phyloP scores from a whole-genome alignment of 352 stramenopile species.

The Globisporangium apiculatum region DNA sequence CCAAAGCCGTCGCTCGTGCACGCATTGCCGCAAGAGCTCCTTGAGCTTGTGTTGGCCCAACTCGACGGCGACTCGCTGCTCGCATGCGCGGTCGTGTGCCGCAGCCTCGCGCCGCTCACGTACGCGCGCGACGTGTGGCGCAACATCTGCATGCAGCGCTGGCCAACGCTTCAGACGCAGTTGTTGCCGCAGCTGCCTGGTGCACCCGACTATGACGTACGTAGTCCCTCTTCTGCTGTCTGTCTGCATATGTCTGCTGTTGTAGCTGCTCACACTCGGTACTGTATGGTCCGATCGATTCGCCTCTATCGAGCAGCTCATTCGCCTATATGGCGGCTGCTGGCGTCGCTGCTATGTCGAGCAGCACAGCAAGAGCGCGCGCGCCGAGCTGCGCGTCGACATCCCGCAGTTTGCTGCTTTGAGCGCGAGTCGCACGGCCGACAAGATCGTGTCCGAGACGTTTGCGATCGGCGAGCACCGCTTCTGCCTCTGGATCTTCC shows the following conservation, averaged over 20 bases:
- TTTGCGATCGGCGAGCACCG: conserved; percentile 63
- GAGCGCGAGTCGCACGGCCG: conserved; percentile 24
- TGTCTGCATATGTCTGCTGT: background rate
- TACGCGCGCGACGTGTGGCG: conserved; percentile 62
- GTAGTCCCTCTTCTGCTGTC: conserved; percentile 10
- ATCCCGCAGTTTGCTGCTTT: conserved; percentile 42
- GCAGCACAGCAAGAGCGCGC: conserved; percentile 34
- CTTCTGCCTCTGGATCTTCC: conserved; percentile 79
- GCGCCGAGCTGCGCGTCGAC: conserved; percentile 43
- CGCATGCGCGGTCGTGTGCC: conserved; percentile 34
- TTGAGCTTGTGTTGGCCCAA: conserved; percentile 35
- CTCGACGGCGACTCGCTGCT: conserved; percentile 58
- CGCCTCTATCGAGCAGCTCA: conserved; percentile 26
- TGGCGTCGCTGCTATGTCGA: conserved; percentile 69
- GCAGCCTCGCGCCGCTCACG: conserved; percentile 33
- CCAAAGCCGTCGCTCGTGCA: conserved; percentile 22
- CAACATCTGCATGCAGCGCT: conserved; percentile 47
- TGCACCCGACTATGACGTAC: conserved; percentile 72
- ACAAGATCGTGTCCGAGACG: conserved; percentile 76
- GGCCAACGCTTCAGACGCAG: conserved; percentile 50
- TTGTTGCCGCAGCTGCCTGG: conserved; percentile 61
- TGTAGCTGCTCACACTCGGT: too few relatives aligned
- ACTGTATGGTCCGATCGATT: too few relatives aligned
- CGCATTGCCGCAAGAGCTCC: conserved; percentile 43
- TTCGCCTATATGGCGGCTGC: conserved; percentile 64